Percentiles rank a stretch among this genome's conserved stretches.
Conservation (phyloP, 2,329 filamentous ascomycete genomes). For the Capronia coronata region DNA sequence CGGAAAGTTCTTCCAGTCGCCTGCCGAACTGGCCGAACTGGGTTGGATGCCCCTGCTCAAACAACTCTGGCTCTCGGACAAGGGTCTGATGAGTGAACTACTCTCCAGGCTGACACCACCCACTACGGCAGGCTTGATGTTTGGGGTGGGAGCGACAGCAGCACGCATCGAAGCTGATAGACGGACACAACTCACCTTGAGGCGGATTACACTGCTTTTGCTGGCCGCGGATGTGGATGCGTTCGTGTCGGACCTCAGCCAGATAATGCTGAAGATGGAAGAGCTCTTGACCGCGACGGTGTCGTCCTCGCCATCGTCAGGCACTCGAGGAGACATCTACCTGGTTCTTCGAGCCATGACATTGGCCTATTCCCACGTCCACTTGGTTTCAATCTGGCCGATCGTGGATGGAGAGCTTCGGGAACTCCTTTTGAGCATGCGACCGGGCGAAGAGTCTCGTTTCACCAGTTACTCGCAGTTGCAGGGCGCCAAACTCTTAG, state of each 20-base stretch:
- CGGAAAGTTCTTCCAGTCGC: slow-evolving; percentile 70
- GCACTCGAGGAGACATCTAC: slow-evolving; percentile 81
- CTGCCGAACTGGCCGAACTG: slow-evolving; percentile 57
- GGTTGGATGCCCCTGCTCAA: slow-evolving; percentile 78
- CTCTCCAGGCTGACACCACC: slow-evolving; percentile 72
- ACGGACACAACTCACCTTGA: slow-evolving; percentile 82
- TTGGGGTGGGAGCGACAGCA: slow-evolving; percentile 92
- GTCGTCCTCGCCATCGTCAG: slow-evolving; percentile 85
- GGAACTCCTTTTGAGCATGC: slow-evolving; percentile 59
- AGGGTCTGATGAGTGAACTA: slow-evolving; percentile 78
- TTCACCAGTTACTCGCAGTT: slow-evolving; percentile 72
- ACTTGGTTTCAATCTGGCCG: slow-evolving; percentile 83
- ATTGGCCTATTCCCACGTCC: slow-evolving; percentile 69
- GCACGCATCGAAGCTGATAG: slow-evolving; percentile 92
- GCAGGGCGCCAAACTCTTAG: slow-evolving; percentile 89
- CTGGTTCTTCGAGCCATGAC: slow-evolving; percentile 77
- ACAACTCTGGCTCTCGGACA: slow-evolving; percentile 80
- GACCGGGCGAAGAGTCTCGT: slow-evolving; percentile 64
- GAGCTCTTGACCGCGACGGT: slow-evolving; percentile 78
- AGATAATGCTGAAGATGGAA: slow-evolving; percentile 73
- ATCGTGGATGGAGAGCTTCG: slow-evolving; percentile 81
- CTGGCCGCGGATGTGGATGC: slow-evolving; percentile 70
- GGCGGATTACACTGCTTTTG: slow-evolving; percentile 71
- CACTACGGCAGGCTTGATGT: slow-evolving; percentile 91
- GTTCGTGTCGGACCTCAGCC: slow-evolving; percentile 68